Percentiles rank a stretch among this genome's conserved stretches.
These are phyloP conservation scores for Colletotrichum sansevieriae DNA, from an alignment of 2,329 filamentous ascomycete genomes.

Conservation along the genomic window DNA sequence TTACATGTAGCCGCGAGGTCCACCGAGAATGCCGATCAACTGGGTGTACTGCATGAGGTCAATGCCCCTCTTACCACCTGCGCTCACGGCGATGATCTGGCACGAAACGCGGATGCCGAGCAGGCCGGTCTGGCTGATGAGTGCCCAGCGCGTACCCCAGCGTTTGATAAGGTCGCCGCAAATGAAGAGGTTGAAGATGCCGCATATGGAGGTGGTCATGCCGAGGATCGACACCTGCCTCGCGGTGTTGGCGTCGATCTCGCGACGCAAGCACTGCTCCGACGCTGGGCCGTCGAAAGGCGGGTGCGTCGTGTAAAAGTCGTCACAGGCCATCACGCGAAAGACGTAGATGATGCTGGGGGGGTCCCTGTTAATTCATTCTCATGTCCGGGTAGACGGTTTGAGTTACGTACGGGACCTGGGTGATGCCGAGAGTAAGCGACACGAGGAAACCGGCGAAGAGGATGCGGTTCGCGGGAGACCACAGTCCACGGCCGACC, in stretches of 20 bases:
- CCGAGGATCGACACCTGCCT: slow-evolving; percentile 74
- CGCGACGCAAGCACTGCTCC: slow-evolving; percentile 70
- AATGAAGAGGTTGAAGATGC: slow-evolving; percentile 76
- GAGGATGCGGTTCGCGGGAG: slow-evolving; percentile 59
- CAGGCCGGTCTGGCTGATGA: slow-evolving; percentile 73
- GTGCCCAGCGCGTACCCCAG: slow-evolving; percentile 72
- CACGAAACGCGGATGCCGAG: slow-evolving; percentile 73
- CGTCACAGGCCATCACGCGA: slow-evolving; percentile 78
- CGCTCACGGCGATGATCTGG: slow-evolving; percentile 74
- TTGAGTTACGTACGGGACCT: slow-evolving; percentile 58
- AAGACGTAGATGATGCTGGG: slow-evolving; percentile 72
- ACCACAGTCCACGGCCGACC: slow-evolving; percentile 37
- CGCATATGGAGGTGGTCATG: slow-evolving; percentile 76
- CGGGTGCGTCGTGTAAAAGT: slow-evolving; percentile 72
- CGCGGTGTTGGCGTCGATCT: slow-evolving; percentile 75
- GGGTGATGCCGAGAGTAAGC: slow-evolving; percentile 62
- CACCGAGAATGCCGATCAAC: slow-evolving; percentile 76
- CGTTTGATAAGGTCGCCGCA: slow-evolving; percentile 76
- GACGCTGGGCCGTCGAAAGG: slow-evolving; percentile 57
- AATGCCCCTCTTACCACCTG: slow-evolving; percentile 73
- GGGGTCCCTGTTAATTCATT: slow-evolving; percentile 17
- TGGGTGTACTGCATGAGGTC: slow-evolving; percentile 76
- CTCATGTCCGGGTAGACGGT: background rate
- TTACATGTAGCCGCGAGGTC: slow-evolving; percentile 75
- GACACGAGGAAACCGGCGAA: slow-evolving; percentile 72